Conservation (phyloP, 768 basidiomycete species). For the Mycena haematopus region DNA sequence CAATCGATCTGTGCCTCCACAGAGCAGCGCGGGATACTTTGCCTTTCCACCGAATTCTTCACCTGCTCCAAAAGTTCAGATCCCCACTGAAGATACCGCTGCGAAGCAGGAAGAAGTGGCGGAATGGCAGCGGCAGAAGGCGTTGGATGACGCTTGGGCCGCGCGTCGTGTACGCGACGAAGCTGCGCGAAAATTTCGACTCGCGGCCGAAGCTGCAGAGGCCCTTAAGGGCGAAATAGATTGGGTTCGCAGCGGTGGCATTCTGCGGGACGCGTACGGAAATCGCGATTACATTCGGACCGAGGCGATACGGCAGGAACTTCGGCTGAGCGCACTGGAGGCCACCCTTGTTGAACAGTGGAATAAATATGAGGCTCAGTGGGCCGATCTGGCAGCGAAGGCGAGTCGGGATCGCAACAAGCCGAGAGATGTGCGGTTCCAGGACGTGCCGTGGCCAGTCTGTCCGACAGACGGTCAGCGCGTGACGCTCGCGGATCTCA, state of each 20-base stretch:
- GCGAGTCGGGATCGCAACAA: constrained; percentile 23
- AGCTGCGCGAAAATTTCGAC: constrained; percentile 29
- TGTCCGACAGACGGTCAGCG: constrained; percentile 20
- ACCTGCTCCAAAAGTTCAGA: background rate
- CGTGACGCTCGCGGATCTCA: constrained; percentile 42
- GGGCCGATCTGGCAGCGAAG: constrained; percentile 49
- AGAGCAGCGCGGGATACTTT: constrained; percentile 23
- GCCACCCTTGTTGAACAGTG: constrained; percentile 47
- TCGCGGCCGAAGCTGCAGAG: constrained; percentile 46
- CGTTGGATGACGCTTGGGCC: constrained; percentile 27
- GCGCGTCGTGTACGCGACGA: constrained; percentile 24
- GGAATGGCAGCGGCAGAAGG: constrained; percentile 18
- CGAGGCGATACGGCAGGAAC: constrained; percentile 52
- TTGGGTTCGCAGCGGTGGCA: constrained; percentile 66
- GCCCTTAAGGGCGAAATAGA: constrained; percentile 58
- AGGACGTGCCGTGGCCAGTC: constrained; percentile 71
- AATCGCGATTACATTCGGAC: constrained; percentile 59
- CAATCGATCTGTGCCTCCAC: constrained; percentile 11
- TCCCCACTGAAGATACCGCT: background rate
- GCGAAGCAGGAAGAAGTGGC: constrained; percentile 18
- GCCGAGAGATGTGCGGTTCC: constrained; percentile 44
- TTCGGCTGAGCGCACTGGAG: constrained; percentile 53
- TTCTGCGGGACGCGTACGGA: constrained; percentile 57
- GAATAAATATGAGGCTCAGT: constrained; percentile 59
- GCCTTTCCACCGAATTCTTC: constrained; percentile 20